Evolutionary conservation across 495 filamentous ascomycete genomes (phyloP), one percentile per base, ranked within the genome.

Genomic region (Trichodelitschia bisporula): DNA sequence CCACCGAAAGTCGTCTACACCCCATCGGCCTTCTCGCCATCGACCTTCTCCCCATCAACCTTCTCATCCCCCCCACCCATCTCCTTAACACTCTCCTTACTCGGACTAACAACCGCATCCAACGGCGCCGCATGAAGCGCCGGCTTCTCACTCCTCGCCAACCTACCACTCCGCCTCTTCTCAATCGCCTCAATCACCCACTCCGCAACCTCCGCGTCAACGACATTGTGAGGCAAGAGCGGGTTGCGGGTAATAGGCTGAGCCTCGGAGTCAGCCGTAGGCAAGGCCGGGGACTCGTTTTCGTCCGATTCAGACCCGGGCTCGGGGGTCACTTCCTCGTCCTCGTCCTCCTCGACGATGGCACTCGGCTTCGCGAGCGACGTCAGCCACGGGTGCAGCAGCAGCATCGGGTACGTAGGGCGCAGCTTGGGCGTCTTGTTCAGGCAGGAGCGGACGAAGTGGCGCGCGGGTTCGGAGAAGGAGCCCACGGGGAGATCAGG

Each of bases 381-480:
- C 27, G 70, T 59, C 2, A 97, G 58, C 86, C 86, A 97, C 29
- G 76, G 65, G 46, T 93, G 89, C 36, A 72, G 65, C 10, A 97
- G 58, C 13, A 97, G 62, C 62, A 78, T 80, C 26, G 69, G 61
- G 51, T 97, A 97, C 2, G 74, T 80, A 14, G 84, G 86, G 11
- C 86, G 74, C 18, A 86, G 66, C 31, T 74, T 77, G 2, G 86
- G 83, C 34, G 75, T 72, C 49, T 97, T 97, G 52, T 92, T 77
- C 28, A 97, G 62, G 48, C 89, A 95, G 28, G 74, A 70, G 14
- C 60, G 59, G 25, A 95, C 82, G 53, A 97, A 97, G 34, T 82
- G 71, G 20, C 72, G 72, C 0, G 89, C 82, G 3, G 67, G 60
- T 20, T 72, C 61, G 0, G 80, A 84, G 50, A 72, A 97, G 15